Conservation (phyloP, 2,329 filamentous ascomycete genomes). For the Aspergillus pseudoviridinutans region DNA sequence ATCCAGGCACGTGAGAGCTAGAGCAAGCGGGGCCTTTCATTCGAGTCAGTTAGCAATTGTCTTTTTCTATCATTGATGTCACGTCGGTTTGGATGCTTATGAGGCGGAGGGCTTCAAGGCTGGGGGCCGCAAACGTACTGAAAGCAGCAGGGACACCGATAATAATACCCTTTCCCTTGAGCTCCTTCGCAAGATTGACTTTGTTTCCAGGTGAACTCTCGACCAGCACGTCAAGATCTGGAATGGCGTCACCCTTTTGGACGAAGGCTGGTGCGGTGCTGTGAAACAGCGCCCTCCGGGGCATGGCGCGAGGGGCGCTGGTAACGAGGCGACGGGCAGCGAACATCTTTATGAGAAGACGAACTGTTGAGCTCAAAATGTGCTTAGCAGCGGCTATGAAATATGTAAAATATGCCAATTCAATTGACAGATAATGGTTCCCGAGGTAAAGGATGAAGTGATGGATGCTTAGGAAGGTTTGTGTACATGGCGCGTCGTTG, state of each 20-base stretch:
- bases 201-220: constrained; percentile 89
- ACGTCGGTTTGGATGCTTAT: neutral
- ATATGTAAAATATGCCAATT: neutral
- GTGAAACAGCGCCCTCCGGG: constrained; percentile 36
- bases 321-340: constrained; percentile 34
- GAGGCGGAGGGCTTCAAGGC: neutral
- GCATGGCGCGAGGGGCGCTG: constrained; percentile 26
- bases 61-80: neutral
- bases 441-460: neutral
- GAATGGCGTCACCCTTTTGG: constrained; percentile 74
- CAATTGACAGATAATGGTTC: neutral
- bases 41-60: constrained; percentile 1
- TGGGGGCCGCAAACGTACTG: constrained; percentile 40
- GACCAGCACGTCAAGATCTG: constrained; percentile 70
- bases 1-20: constrained; percentile 75
- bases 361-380: neutral
- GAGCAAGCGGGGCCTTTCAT: constrained; percentile 57
- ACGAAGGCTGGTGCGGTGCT: constrained; percentile 49
- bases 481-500: neutral
- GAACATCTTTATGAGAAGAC: constrained; percentile 28
- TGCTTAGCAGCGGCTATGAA: neutral
- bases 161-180: constrained; percentile 73
- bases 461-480: neutral
- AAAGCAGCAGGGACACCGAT: constrained; percentile 82
- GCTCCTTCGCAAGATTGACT: constrained; percentile 77